Percentiles rank a stretch among this genome's conserved stretches.
phyloP scores from a whole-genome alignment of 768 basidiomycete species.

The Mycena vulgaris region DNA sequence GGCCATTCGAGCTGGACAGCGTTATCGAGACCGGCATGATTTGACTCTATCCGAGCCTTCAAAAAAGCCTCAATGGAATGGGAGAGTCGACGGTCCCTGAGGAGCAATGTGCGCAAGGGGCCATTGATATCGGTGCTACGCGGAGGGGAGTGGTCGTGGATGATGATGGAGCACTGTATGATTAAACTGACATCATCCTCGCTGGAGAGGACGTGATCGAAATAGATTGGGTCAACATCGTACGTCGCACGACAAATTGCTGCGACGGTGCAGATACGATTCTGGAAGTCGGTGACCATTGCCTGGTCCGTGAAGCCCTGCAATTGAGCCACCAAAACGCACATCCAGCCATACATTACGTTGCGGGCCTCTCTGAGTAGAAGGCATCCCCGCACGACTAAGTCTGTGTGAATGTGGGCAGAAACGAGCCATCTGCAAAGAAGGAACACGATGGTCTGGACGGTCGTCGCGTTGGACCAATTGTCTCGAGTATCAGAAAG shows the following conservation, averaged over 20 bases:
- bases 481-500: constrained; percentile 55
- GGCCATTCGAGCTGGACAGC: constrained; percentile 51
- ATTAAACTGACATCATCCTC: constrained; percentile 48
- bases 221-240: constrained; percentile 48
- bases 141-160: constrained; percentile 50
- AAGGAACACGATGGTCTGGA: constrained; percentile 53
- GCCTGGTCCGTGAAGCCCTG: constrained; percentile 40
- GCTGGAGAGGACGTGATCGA: constrained; percentile 41
- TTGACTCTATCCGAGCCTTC: constrained; percentile 25
- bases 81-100: constrained; percentile 51
- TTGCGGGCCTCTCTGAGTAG: constrained; percentile 53
- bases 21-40: constrained; percentile 44
- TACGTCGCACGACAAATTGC: constrained; percentile 57
- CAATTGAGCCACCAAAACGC: constrained; percentile 47
- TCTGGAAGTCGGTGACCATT: constrained; percentile 40
- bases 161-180: constrained; percentile 49
- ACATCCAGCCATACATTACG: constrained; percentile 54
- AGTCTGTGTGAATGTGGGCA: not conserved
- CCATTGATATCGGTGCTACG: constrained; percentile 9
- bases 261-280: constrained; percentile 53
- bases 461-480: constrained; percentile 55
- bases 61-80: constrained; percentile 44
- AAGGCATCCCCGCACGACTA: constrained; percentile 39
- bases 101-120: constrained; percentile 43
- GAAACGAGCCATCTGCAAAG: constrained; percentile 54